Evolutionary conservation across 2,329 filamentous ascomycete genomes (phyloP), one percentile per base, ranked within the genome.

Genomic region (Talaromyces sp.): DNA sequence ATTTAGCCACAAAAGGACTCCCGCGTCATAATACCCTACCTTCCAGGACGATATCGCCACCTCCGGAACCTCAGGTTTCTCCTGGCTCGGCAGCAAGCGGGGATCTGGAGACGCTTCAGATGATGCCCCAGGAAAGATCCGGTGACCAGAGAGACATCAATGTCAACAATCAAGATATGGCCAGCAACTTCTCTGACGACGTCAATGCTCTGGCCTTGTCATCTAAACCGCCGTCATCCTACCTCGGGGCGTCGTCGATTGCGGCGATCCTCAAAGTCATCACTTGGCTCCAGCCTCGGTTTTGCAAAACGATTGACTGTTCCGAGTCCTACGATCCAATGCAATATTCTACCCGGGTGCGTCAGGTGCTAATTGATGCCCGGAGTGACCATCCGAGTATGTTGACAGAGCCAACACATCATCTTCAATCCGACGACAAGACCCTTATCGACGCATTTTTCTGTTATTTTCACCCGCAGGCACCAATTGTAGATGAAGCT

Each of bases 361-460:
- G 26, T 12, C 12, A 12, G 24, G 8, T 52, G 7, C 12, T 52
- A 21, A 27, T 29, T 3, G 17, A 29, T n/a, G 24, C 27, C 19
- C 21, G 48, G 8, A 43, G 17, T 27, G 5, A 29, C n/a, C 56
- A 54, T 21, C 32, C 12, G 10, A 12, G 35, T 19, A 31, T 19
- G 12, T 21, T 21, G 29, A 5, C 17, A 24, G n/a, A 21, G 29
- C 9, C 41, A 21, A 31, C 43, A 14, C 51, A 32, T 17, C 24
- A 19, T 31, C 10, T 51, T 38, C 21, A 50, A 14, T 19, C 50
- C 19, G 51, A 59, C 0, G 57, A 60, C 32, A 19, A 31, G 70
- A 84, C 84, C 6, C 77, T 90, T 10, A 85, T 91, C 46, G 86
- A 91, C 65, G 86, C 87, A n/a, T 91, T 90, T 71, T 91, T 91